Evolutionary conservation across 192 early-diverging fungal genomes (phyloP), one percentile per base, ranked within the genome.

Genomic region (Rhizophlyctis rosea): DNA sequence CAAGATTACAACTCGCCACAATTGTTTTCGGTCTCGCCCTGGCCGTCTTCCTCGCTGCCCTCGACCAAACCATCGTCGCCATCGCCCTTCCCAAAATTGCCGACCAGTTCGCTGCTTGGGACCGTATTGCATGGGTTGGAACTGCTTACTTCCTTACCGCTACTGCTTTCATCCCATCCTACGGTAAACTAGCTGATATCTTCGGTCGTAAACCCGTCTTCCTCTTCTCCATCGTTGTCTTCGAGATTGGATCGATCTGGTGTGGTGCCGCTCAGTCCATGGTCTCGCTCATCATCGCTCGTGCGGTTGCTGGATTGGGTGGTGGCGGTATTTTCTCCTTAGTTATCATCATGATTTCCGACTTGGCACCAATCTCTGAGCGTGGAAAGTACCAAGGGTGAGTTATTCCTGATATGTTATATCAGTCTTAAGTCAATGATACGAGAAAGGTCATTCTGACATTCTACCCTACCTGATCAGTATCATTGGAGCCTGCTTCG

Each of bases 121-220:
- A 54, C 30, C 52, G 65, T 47, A 64, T 80, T 39, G 50, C 75
- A 13, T 80, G 72, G 74, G 67, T 80, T 51, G 78, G 72, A 24
- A 68, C 68, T 9, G 61, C 61, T 28, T 79, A 64, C 62, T 48
- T 79, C 21, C 59, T 79, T 11, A 79, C 77, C 32, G 34, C 13
- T 16, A 91, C 89, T 0, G 81, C 91, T 3, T 79, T 90, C 65
- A 82, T 85, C 59, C 86, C 89, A 58, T 68, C 78, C 13, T 93
- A 93, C 67, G 91, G 86, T 44, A 88, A 90, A 61, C 79, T 96
- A 57, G 83, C 90, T 31, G 94, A 96, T 64, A 94, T 96, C 61
- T 88, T 96, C 75, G 94, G 92, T 31, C 80, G 91, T 21, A 87
- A 91, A 60, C 53, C 73, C 24, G 81, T 86, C 23, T 79, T 96